Evolutionary conservation across 225 moss, liverwort and hornwort genomes (phyloP).

Genomic region (Physcomitrium patens): DNA sequence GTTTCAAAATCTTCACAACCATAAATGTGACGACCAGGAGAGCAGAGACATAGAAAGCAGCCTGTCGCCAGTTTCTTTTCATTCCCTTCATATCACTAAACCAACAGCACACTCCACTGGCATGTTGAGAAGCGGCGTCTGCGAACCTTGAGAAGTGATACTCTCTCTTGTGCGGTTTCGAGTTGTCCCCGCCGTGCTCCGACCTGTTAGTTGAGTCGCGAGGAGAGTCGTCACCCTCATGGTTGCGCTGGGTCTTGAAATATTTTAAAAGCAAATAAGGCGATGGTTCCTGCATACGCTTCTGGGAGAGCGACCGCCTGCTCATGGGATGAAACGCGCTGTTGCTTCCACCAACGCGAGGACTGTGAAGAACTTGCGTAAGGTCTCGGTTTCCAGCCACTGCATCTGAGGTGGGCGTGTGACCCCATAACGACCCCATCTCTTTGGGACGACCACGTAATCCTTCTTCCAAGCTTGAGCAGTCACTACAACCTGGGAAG

Average conservation of each 20-base stretch:
- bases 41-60: conserved; percentile 34
- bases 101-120: neutral
- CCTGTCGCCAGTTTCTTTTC: conserved; percentile 43
- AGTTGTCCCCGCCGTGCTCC: conserved; percentile 16
- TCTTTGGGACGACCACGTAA: neutral
- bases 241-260: conserved; percentile 22
- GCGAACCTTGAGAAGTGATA: conserved; percentile 29
- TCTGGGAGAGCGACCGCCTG: conserved; percentile 54
- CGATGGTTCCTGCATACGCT: conserved; percentile 44
- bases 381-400: conserved; percentile 42
- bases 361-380: conserved; percentile 54
- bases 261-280: conserved; percentile 33
- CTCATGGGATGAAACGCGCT: conserved; percentile 52
- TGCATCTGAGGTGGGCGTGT: conserved; percentile 26
- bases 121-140: conserved; percentile 12
- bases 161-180: conserved; percentile 33
- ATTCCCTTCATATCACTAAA: conserved; percentile 21
- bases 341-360: conserved; percentile 41
- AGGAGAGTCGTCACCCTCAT: conserved; percentile 24
- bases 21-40: conserved; percentile 40
- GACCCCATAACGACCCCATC: conserved; percentile 45
- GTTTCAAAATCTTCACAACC: conserved; percentile 33
- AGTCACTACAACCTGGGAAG: conserved; percentile 24
- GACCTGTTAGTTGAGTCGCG: conserved; percentile 12
- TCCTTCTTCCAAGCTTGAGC: conserved; percentile 26